A percentile compares a stretch with the other conserved stretches of the same genome.
Conservation (phyloP, 2,329 filamentous ascomycete genomes). For the Rhynchosporium agropyri region DNA sequence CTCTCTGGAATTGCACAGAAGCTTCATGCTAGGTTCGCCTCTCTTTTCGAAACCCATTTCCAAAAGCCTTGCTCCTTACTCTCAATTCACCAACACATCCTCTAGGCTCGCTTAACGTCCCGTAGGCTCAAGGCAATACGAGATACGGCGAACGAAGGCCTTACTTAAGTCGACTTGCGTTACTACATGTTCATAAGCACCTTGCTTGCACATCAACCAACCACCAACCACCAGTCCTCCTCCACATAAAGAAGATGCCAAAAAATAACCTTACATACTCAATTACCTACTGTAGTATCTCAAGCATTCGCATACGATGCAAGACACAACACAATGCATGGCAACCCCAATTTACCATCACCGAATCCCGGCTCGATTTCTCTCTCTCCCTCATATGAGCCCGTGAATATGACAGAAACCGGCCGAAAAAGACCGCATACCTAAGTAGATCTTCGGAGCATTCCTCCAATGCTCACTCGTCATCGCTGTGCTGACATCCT, state of each 20-base stretch:
- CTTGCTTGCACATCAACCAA: constrained; percentile 5
- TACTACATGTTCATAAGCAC: background rate
- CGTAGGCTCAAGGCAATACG: background rate
- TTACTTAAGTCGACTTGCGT: background rate
- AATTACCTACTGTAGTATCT: background rate
- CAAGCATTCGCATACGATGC: background rate
- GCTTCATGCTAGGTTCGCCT: too few species aligned
- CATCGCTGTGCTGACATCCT: constrained; percentile 6
- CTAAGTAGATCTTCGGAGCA: background rate
- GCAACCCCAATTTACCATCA: background rate
- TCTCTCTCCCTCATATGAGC: background rate
- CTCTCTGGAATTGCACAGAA: too few species aligned
- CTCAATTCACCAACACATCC: too few species aligned
- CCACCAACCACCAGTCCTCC: background rate
- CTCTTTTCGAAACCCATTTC: too few species aligned
- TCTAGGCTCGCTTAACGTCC: background rate
- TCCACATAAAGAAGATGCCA: background rate
- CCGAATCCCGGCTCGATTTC: background rate
- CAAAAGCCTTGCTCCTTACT: background rate
- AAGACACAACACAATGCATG: background rate
- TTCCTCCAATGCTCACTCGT: background rate
- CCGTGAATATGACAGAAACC: background rate
- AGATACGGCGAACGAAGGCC: background rate
- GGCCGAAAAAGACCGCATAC: background rate
- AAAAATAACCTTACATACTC: background rate